Conservation (phyloP, 768 basidiomycete species). For the Tephrocybe rancida region DNA sequence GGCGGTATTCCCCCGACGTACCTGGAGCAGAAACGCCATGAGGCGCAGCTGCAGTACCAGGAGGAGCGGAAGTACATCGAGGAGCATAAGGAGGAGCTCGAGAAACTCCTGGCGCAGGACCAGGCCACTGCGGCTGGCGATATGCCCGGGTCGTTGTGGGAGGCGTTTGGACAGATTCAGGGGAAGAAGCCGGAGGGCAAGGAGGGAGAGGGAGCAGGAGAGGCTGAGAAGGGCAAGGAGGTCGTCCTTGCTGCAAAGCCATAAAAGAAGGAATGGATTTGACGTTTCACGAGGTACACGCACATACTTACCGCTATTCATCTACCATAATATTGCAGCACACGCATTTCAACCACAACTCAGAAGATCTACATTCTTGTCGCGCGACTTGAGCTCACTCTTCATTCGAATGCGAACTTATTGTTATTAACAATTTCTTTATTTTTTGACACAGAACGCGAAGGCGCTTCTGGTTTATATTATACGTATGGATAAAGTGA, state of each 20-base stretch:
- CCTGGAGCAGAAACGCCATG: constrained; percentile 52
- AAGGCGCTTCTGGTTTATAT: too few species aligned
- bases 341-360: constrained; percentile 4
- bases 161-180: constrained; percentile 39
- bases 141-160: constrained; percentile 50
- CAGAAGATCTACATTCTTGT: background rate
- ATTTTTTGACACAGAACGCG: too few species aligned
- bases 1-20: constrained; percentile 47
- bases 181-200: constrained; percentile 13
- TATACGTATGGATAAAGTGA: too few species aligned
- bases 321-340: background rate
- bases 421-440: too few species aligned
- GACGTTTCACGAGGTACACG: background rate
- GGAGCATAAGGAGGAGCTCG: constrained; percentile 47
- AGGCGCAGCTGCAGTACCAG: constrained; percentile 51
- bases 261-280: too few species aligned
- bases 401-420: too few species aligned
- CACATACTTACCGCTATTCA: background rate
- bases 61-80: constrained; percentile 53
- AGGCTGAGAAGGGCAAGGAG: constrained; percentile 4
- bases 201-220: background rate
- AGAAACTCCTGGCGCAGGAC: constrained; percentile 39
- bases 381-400: too few species aligned
- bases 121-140: constrained; percentile 35
- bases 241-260: too few species aligned